Conservation (phyloP, 495 filamentous ascomycete species). For the Astrothelium macrocarpum region DNA sequence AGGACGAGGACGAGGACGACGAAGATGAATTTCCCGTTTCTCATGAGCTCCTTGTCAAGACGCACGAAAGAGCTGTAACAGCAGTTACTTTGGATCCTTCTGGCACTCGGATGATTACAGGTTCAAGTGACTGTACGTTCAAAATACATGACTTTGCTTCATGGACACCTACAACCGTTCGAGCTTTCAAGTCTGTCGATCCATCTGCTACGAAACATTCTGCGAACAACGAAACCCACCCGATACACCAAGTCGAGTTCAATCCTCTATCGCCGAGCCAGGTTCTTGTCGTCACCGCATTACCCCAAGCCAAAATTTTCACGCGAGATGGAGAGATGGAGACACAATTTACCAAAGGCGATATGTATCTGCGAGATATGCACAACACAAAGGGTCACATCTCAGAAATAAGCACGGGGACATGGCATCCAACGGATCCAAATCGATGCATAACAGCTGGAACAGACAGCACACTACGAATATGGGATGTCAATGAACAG, state of each 20-base stretch:
- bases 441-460: constrained; percentile 82
- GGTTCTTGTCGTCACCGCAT: constrained; percentile 76
- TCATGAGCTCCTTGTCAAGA: constrained; percentile 84
- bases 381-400: constrained; percentile 94
- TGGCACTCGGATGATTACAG: constrained; percentile 74
- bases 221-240: constrained; percentile 68
- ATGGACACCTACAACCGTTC: constrained; percentile 87
- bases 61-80: constrained; percentile 83
- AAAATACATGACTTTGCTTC: constrained; percentile 93
- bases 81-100: constrained; percentile 73
- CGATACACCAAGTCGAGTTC: constrained; percentile 77
- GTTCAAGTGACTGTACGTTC: constrained; percentile 79
- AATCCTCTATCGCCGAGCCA: constrained; percentile 71
- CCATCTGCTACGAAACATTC: constrained; percentile 68
- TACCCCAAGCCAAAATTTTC: constrained; percentile 80
- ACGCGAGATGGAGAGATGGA: constrained; percentile 77
- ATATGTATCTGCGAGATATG: constrained; percentile 96
- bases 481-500: constrained; percentile 90
- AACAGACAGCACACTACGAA: constrained; percentile 85
- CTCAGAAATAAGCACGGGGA: constrained; percentile 74
- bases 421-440: constrained; percentile 77
- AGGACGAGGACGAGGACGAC: constrained; percentile 56
- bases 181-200: constrained; percentile 88
- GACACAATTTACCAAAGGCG: constrained; percentile 86
- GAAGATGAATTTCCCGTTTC: constrained; percentile 89